Base-by-base conservation (phyloP, 108 stramenopile genomes). In the Thalassiosira profunda region DNA sequence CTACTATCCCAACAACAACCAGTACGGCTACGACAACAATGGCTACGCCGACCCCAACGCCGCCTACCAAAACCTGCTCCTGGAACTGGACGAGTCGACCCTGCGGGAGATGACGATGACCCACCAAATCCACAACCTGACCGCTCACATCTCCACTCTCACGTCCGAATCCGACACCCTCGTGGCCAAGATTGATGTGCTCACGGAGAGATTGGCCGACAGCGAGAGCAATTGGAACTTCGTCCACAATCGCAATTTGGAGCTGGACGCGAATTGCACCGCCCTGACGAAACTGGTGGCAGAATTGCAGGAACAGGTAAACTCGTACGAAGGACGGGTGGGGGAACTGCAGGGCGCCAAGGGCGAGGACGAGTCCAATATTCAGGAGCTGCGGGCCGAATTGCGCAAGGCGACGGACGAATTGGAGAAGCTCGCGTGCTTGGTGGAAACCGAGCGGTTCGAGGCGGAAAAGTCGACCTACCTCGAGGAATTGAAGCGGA, bases 141-240 rank as follows among this genome's bases (percentile, higher is more conserved):
- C n/a, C n/a, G n/a, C n/a, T n/a, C n/a, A n/a, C n/a, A n/a, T n/a
- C n/a, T n/a, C n/a, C n/a, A n/a, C n/a, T n/a, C n/a, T n/a, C n/a
- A 49, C 74, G 33, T 52, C 59, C 53, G 33, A 43, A 44, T 29
- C 67, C 5, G 58, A 67, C 25, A 40, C 55, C 37, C 58, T 76
- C 1, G 2, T 59, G 1, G 25, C 34, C 26, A 37, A 38, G 23
- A 69, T 90, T 15, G 92, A 90, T 56, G 75, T 87, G 14, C 52
- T 93, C 25, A 87, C 87, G 33, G 89, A 93, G 67, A 84, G 89
- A 21, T 55, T 93, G 40, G 84, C 90, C 25, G 89, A 90, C 33
- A 52, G 72, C 15, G 86, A 87, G 52, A 62, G 83, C 7, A 68
- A 77, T 24, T 77, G 74, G 23, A 83, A 88, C 35, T 36, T 53